phyloP scores from a whole-genome alignment of 139 green algal genomes.

The Ettlia oleoabundans region DNA sequence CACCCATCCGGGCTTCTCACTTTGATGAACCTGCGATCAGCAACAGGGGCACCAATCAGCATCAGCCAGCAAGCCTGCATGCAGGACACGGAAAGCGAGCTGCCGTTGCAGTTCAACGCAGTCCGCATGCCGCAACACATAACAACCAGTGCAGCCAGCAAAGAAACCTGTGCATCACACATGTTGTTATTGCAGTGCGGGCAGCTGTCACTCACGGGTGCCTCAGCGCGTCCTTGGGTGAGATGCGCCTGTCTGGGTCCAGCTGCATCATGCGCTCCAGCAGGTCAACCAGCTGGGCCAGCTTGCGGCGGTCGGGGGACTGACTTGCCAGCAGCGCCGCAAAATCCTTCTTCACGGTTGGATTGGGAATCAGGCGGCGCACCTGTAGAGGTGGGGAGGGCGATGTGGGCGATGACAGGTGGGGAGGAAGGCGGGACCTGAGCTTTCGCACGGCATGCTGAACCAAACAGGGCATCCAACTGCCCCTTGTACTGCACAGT shows the following conservation, averaged over 20 bases:
- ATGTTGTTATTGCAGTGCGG: background rate
- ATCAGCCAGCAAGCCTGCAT: background rate
- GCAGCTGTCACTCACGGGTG: constrained; percentile 90
- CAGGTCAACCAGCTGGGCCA: constrained; percentile 85
- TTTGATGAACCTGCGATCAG: too few species aligned
- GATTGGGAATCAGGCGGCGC: constrained; percentile 77
- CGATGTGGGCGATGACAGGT: background rate
- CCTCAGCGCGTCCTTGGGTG: constrained; percentile 81
- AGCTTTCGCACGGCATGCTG: too few species aligned
- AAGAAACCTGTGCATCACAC: background rate
- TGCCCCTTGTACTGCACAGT: too few species aligned
- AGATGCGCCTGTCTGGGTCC: constrained; percentile 95
- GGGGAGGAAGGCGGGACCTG: too few species aligned
- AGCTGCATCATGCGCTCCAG: constrained; percentile 94
- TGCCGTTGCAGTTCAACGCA: too few species aligned
- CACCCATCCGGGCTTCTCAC: too few species aligned
- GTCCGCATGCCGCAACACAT: too few species aligned
- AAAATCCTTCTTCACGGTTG: constrained; percentile 78
- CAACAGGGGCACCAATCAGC: background rate
- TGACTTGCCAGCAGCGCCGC: constrained; percentile 49
- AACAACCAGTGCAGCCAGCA: background rate
- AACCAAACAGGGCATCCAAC: too few species aligned
- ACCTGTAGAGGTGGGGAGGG: constrained; percentile 57
- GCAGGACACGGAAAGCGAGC: background rate
- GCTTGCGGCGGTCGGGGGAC: constrained; percentile 46